Evolutionary conservation across 2,329 filamentous ascomycete genomes (phyloP), one percentile per base, ranked within the genome.

Genomic region (Sphaerulina populicola): DNA sequence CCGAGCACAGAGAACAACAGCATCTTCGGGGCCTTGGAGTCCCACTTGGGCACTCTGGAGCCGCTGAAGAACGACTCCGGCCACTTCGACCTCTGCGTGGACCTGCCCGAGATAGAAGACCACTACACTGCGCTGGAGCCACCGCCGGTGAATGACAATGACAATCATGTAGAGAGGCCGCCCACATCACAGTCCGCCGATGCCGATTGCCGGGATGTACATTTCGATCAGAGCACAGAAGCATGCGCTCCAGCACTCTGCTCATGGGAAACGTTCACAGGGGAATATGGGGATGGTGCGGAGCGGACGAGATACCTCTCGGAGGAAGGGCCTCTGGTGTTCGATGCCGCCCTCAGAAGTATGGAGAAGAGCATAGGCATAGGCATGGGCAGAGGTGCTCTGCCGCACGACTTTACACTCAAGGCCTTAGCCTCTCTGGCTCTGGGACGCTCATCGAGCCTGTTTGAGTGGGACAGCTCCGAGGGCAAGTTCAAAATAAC

Each of bases 361-460:
- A 61, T 74, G 31, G 59, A 30, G 64, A 58, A 41, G 74, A 35
- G 51, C 18, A 66, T 65, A 11, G 18, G 51, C 18, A 66, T 65
- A 11, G 18, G 18, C 18, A 18, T 18, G 18, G 18, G 4, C 18
- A 18, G 2, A 18, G 65, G 65, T 27, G 60, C 74, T 4, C 39
- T 75, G 2, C 68, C 68, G 14, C 61, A 62, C 12, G 60, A 70
- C 40, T 58, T 68, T 2, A 60, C 70, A 3, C 54, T 75, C 1
- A 62, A 68, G 14, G 83, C 81, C 9, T 70, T 91, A 0, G 72
- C 85, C 54, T 77, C 81, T 10, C 71, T 91, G 1, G 79, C 81
- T 0, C 75, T 89, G 5, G 87, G 86, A 0, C 76, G 85, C 43
- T 82, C 81, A 36, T 90, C 86, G 0, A 73, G 85, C 1, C 76